A percentile compares a stretch with the other conserved stretches of the same genome.
phyloP scores from a whole-genome alignment of 208 protist genomes.

The Wallacemonas collosoma region DNA sequence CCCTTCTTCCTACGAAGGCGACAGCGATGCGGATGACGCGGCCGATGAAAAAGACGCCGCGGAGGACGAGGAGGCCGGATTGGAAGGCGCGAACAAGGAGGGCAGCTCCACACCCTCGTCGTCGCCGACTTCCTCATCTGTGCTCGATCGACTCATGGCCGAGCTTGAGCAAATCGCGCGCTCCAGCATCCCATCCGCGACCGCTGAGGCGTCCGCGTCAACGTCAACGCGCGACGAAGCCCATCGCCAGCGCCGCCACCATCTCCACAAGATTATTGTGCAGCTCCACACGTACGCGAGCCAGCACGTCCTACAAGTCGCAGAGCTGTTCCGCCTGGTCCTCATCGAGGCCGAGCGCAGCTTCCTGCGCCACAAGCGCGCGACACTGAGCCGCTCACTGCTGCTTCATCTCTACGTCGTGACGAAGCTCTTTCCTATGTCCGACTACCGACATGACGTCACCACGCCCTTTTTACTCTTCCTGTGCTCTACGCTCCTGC shows the following conservation, averaged over 20 bases:
- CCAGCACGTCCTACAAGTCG: slow-evolving; percentile 51
- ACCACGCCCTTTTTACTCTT: slow-evolving; percentile 76
- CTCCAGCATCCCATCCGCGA: not conserved
- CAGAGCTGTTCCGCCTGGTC: slow-evolving; percentile 71
- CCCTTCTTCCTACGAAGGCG: slow-evolving; percentile 46
- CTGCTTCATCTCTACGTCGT: slow-evolving; percentile 68
- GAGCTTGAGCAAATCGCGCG: slow-evolving; percentile 44
- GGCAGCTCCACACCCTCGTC: not conserved
- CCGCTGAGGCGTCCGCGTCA: not conserved
- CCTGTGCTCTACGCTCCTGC: slow-evolving; percentile 62
- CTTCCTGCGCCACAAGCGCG: slow-evolving; percentile 49
- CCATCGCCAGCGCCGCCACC: slow-evolving; percentile 19
- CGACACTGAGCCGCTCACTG: slow-evolving; percentile 31
- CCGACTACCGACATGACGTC: slow-evolving; percentile 82
- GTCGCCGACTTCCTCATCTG: slow-evolving; percentile 18
- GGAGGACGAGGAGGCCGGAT: slow-evolving; percentile 3
- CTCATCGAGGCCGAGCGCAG: slow-evolving; percentile 73
- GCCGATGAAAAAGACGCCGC: not conserved
- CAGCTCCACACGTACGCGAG: slow-evolving; percentile 58
- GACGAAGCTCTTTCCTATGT: slow-evolving; percentile 72
- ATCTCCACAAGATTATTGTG: slow-evolving; percentile 41
- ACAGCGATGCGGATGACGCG: slow-evolving; percentile 17
- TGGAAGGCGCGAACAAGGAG: not conserved
- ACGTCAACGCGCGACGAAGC: not conserved
- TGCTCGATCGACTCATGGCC: slow-evolving; percentile 43